These are phyloP conservation scores for Mycena vulgaris DNA, from an alignment of 768 basidiomycete species.

Conservation along the genomic window DNA sequence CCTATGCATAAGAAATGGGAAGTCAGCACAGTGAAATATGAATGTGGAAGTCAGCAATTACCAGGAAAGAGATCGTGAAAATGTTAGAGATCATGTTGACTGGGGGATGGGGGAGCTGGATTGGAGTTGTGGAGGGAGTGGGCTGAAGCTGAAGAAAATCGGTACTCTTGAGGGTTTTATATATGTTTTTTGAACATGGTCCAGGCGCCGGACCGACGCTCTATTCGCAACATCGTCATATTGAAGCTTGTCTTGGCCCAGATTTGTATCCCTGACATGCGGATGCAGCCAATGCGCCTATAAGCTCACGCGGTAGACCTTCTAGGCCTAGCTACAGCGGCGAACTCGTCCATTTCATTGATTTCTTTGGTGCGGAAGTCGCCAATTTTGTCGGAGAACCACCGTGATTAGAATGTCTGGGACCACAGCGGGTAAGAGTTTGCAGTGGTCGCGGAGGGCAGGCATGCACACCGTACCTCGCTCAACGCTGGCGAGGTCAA, in stretches of 20 bases:
- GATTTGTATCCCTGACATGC: too few relatives aligned
- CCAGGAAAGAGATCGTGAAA: too few relatives aligned
- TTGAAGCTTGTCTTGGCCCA: neutral
- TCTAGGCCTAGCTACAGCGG: neutral
- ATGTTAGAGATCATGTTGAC: neutral
- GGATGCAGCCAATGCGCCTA: neutral
- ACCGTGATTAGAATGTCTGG: too few relatives aligned
- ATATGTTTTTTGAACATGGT: too few relatives aligned
- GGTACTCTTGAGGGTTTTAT: neutral
- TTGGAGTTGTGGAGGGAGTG: too few relatives aligned
- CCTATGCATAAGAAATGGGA: neutral
- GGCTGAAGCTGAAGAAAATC: too few relatives aligned
- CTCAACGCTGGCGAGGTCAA: too few relatives aligned
- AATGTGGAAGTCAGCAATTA: too few relatives aligned
- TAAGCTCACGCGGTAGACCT: too few relatives aligned
- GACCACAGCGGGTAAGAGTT: neutral
- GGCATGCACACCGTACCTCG: neutral
- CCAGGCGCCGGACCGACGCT: too few relatives aligned
- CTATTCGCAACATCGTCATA: too few relatives aligned
- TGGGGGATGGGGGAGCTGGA: neutral
- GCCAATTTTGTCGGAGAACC: neutral
- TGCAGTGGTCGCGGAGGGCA: neutral
- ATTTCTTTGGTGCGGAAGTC: neutral
- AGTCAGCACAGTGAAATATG: neutral
- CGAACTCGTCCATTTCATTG: too few relatives aligned